Base-by-base conservation (phyloP, 1,139 yeast species). In the Petasospora fabianii region DNA sequence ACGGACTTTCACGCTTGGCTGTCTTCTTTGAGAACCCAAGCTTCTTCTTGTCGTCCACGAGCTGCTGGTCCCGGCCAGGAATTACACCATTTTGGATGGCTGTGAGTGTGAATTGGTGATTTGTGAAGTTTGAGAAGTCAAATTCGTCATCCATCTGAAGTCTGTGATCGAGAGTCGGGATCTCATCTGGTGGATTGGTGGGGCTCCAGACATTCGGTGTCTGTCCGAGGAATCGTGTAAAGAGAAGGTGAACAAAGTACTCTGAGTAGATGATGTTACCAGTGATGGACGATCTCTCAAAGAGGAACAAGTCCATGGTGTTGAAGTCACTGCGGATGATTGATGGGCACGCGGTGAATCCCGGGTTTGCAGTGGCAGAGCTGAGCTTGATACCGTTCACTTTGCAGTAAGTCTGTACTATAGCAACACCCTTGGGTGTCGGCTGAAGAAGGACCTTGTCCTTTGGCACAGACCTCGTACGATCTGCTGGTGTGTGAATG, bases 391-490 rank as follows among this genome's bases (percentile, higher is more conserved):
- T 60, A 0, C 92, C 95, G 38, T 73, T 63, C 31, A 66, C 71
- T 37, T 66, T 65, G 47, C 83, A 79, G 56, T 80, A 87, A 11
- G 71, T 66, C 36, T 75, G 76, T 2, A 90, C 61, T 0, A 87
- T 58, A 0, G 88, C 80, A 5, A 87, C 76, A 1, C 97, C 98
- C 55, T 92, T 92, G 0, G 97, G 92, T 0, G 97, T 87, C 5
- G 96, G 95, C 54, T 90, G 97, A 26, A 88, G 56, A 4, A 65
- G 41, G 1, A 68, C 63, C 32, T 62, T 57, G 3, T 54, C 60
- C 40, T 71, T 71, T 2, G 80, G 69, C 33, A 56, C 63, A n/a
- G 59, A 50, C 38, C 80, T 57, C 0, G 94, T 82, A 50, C 94
- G 68, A 49, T 84, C 90, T 7, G 75, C 73, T 0, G 96, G 96